phyloP scores from a whole-genome alignment of 495 filamentous ascomycete genomes.

The Lasiosphaeria hispida region DNA sequence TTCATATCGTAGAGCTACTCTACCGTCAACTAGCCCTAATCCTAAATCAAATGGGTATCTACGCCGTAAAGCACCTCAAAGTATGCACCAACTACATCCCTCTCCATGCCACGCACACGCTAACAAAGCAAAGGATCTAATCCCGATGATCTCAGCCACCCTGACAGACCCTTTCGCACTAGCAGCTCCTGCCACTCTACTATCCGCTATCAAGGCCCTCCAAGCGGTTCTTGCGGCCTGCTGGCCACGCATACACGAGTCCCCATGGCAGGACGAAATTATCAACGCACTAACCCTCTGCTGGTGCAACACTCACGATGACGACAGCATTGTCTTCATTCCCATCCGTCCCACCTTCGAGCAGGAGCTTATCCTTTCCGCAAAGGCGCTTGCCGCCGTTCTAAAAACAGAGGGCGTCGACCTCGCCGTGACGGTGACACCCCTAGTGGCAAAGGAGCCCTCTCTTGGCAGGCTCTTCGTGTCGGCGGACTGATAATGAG shows the following conservation, averaged over 20 bases:
- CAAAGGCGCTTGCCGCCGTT: constrained; percentile 30
- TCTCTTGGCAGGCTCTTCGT: constrained; percentile 41
- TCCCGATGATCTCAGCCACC: constrained; percentile 65
- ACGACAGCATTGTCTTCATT: constrained; percentile 24
- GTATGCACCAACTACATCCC: constrained; percentile 28
- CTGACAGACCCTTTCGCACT: constrained; percentile 69
- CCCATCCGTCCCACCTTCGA: constrained; percentile 34
- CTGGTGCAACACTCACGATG: constrained; percentile 61
- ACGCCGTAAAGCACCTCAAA: constrained; percentile 72
- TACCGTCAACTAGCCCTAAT: constrained; percentile 54
- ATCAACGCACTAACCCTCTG: constrained; percentile 61
- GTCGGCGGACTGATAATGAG: background rate
- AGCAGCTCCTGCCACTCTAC: constrained; percentile 53
- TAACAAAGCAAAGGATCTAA: constrained; percentile 50
- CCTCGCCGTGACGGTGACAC: constrained; percentile 31
- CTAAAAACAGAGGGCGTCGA: constrained; percentile 22
- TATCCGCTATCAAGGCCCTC: constrained; percentile 51
- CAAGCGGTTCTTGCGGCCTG: constrained; percentile 60
- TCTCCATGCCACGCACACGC: background rate
- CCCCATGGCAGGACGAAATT: constrained; percentile 64
- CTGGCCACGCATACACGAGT: constrained; percentile 66
- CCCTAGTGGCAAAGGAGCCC: constrained; percentile 43
- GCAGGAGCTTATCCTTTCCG: constrained; percentile 43
- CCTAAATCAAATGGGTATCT: constrained; percentile 61
- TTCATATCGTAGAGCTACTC: constrained; percentile 54